These are phyloP conservation scores for Batkoa obscura DNA, from an alignment of 371 early-diverging fungal species.

Conservation along the genomic window DNA sequence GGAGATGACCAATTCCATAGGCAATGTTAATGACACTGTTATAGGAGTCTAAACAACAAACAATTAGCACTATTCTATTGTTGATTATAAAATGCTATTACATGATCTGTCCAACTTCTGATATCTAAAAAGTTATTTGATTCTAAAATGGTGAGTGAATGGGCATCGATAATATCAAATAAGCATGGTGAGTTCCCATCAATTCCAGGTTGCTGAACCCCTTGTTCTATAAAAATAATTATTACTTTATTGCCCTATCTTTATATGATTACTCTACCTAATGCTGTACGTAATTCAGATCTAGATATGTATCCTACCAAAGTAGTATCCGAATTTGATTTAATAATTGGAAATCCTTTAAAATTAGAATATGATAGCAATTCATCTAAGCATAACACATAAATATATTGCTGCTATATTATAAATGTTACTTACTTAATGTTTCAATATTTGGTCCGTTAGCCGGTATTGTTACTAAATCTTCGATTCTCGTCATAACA, in stretches of 20 bases:
- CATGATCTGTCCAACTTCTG: constrained; percentile 36
- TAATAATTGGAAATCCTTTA: constrained; percentile 58
- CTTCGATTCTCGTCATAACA: constrained; percentile 31
- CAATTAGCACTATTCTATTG: background rate
- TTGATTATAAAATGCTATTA: constrained; percentile 7
- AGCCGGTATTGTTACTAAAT: constrained; percentile 30
- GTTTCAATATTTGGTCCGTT: constrained; percentile 23
- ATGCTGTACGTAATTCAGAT: constrained; percentile 44
- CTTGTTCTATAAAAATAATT: constrained; percentile 7
- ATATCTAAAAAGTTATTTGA: constrained; percentile 33
- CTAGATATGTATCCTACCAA: constrained; percentile 54
- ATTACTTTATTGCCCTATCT: background rate
- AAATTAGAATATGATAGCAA: constrained; percentile 25
- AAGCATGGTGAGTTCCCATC: constrained; percentile 16
- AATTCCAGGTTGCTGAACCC: constrained; percentile 8
- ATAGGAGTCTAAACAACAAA: constrained; percentile 32
- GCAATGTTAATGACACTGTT: constrained; percentile 30
- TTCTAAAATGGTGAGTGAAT: constrained; percentile 18
- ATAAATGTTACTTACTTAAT: constrained; percentile 13
- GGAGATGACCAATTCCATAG: constrained; percentile 55
- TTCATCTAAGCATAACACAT: constrained; percentile 12
- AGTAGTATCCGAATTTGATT: constrained; percentile 20
- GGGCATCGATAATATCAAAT: constrained; percentile 11
- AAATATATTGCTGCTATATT: background rate
- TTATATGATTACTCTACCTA: constrained; percentile 20